These are phyloP conservation scores for Simplicillium sp. DNA, from an alignment of 2,329 filamentous ascomycete species.

Conservation along the genomic window DNA sequence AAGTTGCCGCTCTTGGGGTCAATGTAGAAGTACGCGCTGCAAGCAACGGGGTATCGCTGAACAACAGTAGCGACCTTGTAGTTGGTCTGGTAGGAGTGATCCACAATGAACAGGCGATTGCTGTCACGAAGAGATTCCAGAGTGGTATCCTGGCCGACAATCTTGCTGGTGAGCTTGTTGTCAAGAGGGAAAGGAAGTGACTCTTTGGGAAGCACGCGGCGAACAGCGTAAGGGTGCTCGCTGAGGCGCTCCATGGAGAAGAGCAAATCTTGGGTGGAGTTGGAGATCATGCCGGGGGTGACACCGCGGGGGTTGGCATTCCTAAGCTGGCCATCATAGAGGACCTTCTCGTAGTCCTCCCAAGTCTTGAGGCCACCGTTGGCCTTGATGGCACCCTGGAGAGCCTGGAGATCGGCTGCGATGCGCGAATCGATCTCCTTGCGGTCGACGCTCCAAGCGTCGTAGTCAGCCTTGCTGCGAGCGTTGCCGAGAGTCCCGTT, in stretches of 20 bases:
- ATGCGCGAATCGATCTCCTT: conserved; percentile 8
- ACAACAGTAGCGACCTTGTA: conserved; percentile 11
- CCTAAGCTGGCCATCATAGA: conserved; percentile 32
- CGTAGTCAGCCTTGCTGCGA: conserved; percentile 7
- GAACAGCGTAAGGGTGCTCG: conserved; percentile 27
- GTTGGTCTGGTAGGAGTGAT: conserved; percentile 22
- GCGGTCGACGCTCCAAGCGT: conserved; percentile 8
- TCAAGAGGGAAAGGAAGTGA: conserved; percentile 26
- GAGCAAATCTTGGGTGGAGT: conserved; percentile 34
- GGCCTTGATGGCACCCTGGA: conserved; percentile 4
- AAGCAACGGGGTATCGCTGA: conserved; percentile 27
- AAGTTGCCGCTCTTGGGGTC: conserved; percentile 27
- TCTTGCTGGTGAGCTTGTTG: conserved; percentile 13
- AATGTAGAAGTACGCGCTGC: conserved; percentile 37
- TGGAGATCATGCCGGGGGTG: conserved; percentile 23
- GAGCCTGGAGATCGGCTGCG: conserved; percentile 3
- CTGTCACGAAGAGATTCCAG: conserved; percentile 19
- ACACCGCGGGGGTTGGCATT: conserved; percentile 21
- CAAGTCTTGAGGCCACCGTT: conserved; percentile 17
- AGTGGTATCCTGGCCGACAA: conserved; percentile 18
- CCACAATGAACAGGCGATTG: conserved; percentile 32
- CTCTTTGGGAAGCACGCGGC: conserved; percentile 19
- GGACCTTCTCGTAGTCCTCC: conserved; percentile 24
- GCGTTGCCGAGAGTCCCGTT: conserved; percentile 11
- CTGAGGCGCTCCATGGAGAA: conserved; percentile 39